Percentiles rank a stretch among this genome's conserved stretches.
Evolutionary conservation across 2,329 filamentous ascomycete genomes (phyloP).

Genomic region (Cercospora sojina): DNA sequence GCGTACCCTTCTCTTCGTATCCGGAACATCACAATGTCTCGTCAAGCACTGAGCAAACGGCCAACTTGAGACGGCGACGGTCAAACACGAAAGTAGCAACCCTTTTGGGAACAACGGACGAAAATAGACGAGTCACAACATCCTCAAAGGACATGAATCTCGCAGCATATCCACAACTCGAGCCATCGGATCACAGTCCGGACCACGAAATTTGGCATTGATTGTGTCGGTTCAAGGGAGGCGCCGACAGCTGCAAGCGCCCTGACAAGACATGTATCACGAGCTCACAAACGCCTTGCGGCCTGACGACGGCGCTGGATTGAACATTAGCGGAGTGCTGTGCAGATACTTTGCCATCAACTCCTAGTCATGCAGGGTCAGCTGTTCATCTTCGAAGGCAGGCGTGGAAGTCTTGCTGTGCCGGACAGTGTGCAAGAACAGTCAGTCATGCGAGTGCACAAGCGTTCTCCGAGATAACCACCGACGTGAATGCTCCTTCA

Average conservation of each 20-base stretch:
- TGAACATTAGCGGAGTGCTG: not conserved
- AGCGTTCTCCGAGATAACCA: not conserved
- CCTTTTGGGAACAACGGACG: not conserved
- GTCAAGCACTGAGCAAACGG: not conserved
- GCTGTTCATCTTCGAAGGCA: not conserved
- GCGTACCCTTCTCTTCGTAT: not conserved
- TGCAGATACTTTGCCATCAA: not conserved
- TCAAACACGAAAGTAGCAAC: not conserved
- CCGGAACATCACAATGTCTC: not conserved
- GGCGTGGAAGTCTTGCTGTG: not conserved
- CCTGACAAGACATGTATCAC: constrained; percentile 11
- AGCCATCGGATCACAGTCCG: not conserved
- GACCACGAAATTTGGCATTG: not conserved
- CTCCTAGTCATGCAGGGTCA: not conserved
- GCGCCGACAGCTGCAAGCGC: not conserved
- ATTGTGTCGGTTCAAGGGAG: not conserved
- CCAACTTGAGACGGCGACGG: not conserved
- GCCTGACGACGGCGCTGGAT: constrained; percentile 1
- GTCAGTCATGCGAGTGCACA: not conserved
- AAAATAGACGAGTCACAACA: not conserved
- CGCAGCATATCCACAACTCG: not conserved
- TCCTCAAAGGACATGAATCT: not conserved
- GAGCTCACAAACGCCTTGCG: constrained; percentile 1
- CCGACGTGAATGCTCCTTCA: not conserved
- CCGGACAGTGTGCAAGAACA: not conserved